Evolutionary conservation across 108 stramenopile genomes (phyloP).

Genomic region (Skeletonema tropicum): DNA sequence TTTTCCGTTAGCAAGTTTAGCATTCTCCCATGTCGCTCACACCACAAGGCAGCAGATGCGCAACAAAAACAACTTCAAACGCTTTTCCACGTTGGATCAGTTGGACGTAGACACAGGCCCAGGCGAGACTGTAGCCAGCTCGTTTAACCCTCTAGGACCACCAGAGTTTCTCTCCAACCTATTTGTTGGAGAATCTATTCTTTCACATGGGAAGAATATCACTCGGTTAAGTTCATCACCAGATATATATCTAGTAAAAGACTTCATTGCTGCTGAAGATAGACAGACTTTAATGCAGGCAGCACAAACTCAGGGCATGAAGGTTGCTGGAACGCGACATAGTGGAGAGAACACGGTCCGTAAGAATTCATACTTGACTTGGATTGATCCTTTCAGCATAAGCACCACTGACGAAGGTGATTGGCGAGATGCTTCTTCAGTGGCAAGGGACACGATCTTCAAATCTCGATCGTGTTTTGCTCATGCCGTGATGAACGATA

Average conservation of each 20-base stretch:
- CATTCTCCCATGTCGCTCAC: neutral
- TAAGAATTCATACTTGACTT: constrained; percentile 39
- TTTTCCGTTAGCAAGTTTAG: neutral
- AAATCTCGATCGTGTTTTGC: constrained; percentile 18
- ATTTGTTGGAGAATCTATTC: constrained; percentile 8
- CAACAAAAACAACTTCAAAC: neutral
- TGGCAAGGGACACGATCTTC: constrained; percentile 14
- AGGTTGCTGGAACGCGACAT: constrained; percentile 32
- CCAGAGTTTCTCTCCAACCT: constrained; percentile 17
- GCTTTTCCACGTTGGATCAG: neutral
- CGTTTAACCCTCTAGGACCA: constrained; percentile 33
- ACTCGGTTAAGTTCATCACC: constrained; percentile 30
- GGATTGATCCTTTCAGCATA: constrained; percentile 33
- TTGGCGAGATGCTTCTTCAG: neutral
- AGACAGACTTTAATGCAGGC: constrained; percentile 9
- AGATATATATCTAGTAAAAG: constrained; percentile 31
- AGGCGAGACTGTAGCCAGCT: neutral
- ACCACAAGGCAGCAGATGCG: neutral
- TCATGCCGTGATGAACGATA: constrained; percentile 34
- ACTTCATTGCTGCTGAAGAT: constrained; percentile 2
- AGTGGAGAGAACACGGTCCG: constrained; percentile 29
- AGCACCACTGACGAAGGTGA: neutral
- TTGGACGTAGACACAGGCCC: neutral
- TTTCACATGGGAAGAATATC: constrained; percentile 5
- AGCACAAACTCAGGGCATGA: constrained; percentile 34